phyloP scores from a whole-genome alignment of 805 yeast genomes.

The Cyberlindnera xylosilytica region DNA sequence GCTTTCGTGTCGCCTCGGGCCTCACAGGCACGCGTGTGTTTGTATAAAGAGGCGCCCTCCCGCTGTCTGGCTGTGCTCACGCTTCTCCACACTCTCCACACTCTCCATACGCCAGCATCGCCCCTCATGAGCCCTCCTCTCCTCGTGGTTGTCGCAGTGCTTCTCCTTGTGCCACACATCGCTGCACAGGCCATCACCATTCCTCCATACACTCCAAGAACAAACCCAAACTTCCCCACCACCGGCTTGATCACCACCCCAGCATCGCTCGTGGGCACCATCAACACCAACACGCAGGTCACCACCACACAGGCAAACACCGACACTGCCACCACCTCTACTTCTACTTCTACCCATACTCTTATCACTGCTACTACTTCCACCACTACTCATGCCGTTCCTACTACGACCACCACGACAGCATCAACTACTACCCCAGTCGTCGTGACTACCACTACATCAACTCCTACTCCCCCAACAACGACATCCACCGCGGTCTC shows the following conservation, averaged over 20 bases:
- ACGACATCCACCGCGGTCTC: conserved; percentile 13
- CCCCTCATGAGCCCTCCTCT: too few relatives aligned
- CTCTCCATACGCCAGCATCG: too few relatives aligned
- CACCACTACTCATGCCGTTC: not conserved
- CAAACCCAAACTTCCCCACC: conserved; percentile 20
- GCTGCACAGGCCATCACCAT: conserved; percentile 7
- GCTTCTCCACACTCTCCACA: too few relatives aligned
- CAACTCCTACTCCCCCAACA: conserved; percentile 4
- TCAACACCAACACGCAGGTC: conserved; percentile 17
- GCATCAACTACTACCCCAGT: conserved; percentile 3
- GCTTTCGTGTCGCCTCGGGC: too few relatives aligned
- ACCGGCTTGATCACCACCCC: conserved; percentile 21
- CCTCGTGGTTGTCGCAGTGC: too few relatives aligned
- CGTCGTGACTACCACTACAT: conserved; percentile 2
- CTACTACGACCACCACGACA: conserved; percentile 10
- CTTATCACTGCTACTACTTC: conserved; percentile 10
- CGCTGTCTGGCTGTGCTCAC: too few relatives aligned
- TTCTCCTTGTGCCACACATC: not conserved
- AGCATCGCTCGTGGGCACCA: conserved; percentile 15
- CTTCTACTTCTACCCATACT: not conserved
- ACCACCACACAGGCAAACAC: conserved; percentile 5
- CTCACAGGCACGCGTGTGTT: too few relatives aligned
- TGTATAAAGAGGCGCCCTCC: too few relatives aligned
- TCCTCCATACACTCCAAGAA: conserved; percentile 16
- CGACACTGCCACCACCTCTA: conserved; percentile 3